These are phyloP conservation scores for Syzygium grande DNA, from an alignment of 345 rosid species.

Conservation along the genomic window DNA sequence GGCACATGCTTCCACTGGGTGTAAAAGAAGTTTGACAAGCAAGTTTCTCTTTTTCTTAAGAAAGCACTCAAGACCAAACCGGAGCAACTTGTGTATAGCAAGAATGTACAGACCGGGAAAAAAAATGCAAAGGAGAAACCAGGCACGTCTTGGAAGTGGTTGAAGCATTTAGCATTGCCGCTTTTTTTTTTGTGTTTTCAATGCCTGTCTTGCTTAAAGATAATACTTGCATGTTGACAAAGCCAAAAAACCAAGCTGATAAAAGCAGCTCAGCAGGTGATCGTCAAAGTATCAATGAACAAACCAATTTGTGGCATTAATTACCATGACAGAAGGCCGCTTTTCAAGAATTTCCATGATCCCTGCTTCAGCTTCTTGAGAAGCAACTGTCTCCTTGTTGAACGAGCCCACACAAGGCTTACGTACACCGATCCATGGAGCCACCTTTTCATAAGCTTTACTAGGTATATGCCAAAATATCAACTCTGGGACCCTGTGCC, in stretches of 20 bases:
- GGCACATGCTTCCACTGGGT: background rate
- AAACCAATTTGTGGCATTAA: background rate
- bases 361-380: conserved; percentile 76
- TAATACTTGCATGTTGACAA: background rate
- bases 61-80: background rate
- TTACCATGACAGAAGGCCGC: conserved; percentile 74
- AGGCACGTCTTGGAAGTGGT: background rate
- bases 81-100: background rate
- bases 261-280: background rate
- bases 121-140: background rate
- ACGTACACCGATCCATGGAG: conserved; percentile 42
- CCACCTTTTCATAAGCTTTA: conserved; percentile 63
- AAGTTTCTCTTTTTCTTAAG: background rate
- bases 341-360: conserved; percentile 49
- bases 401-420: conserved; percentile 84
- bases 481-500: conserved; percentile 65
- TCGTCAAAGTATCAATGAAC: background rate
- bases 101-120: background rate
- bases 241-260: background rate
- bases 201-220: background rate
- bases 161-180: background rate
- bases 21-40: background rate
- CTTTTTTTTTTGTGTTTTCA: background rate
- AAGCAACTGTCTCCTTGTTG: conserved; percentile 64
- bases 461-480: conserved; percentile 95